Conservation (phyloP, 495 filamentous ascomycete genomes). For the Neohortaea acidophila region DNA sequence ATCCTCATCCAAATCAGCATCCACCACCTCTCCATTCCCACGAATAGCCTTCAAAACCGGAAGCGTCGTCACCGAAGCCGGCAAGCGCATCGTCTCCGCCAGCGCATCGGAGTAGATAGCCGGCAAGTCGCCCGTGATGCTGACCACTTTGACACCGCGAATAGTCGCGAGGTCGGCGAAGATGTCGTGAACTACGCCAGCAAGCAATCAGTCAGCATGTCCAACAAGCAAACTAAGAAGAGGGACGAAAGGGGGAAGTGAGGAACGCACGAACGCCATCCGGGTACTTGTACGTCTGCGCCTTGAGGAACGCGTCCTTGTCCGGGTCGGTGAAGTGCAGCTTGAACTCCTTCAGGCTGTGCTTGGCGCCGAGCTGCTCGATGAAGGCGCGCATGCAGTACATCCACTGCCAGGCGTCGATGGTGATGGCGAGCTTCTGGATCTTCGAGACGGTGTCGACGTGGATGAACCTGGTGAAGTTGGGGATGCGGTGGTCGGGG, state of each 20-base stretch:
- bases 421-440: constrained; percentile 4
- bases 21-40: constrained; percentile 1
- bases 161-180: constrained; percentile 5
- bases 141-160: constrained; percentile 3
- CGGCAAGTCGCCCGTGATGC: constrained; percentile 9
- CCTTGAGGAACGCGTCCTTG: constrained; percentile 2
- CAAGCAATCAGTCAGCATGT: too few species aligned
- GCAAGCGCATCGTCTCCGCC: constrained; percentile 3
- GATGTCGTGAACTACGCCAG: constrained; percentile 1
- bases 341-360: constrained; percentile 5
- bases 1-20: neutral
- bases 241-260: too few species aligned
- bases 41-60: constrained; percentile 1
- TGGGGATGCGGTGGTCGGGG: constrained; percentile 4
- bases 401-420: constrained; percentile 14
- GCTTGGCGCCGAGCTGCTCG: neutral
- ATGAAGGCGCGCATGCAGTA: constrained; percentile 9
- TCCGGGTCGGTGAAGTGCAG: constrained; percentile 7
- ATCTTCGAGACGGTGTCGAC: constrained; percentile 3
- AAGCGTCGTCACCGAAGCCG: neutral
- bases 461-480: constrained; percentile 4
- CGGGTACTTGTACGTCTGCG: constrained; percentile 2
- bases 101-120: constrained; percentile 8
- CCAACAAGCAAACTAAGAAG: too few species aligned
- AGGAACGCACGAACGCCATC: constrained; percentile 4